Percentiles rank a stretch among this genome's conserved stretches.
Evolutionary conservation across 768 basidiomycete species (phyloP).

Genomic region (Coprinopsis marcescibilis): DNA sequence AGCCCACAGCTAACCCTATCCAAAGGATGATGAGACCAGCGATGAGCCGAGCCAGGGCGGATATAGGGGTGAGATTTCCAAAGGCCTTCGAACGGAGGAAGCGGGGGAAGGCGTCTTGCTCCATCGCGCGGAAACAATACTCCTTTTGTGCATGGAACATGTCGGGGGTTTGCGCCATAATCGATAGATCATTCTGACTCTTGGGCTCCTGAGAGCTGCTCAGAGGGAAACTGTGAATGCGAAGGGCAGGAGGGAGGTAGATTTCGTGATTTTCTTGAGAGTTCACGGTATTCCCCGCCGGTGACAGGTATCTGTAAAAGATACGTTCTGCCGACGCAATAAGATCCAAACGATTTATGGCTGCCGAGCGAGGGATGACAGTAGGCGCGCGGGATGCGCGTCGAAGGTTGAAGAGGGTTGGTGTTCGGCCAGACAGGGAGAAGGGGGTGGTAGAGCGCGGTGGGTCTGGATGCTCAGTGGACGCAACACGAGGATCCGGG

Average conservation of each 20-base stretch:
- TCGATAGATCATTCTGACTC: conserved; percentile 57
- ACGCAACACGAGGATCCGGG: conserved; percentile 46
- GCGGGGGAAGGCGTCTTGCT: conserved; percentile 89
- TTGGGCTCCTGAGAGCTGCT: conserved; percentile 69
- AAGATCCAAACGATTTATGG: conserved; percentile 86
- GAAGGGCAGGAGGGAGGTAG: conserved; percentile 89
- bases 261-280: conserved; percentile 94
- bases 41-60: conserved; percentile 80
- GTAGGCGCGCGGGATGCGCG: conserved; percentile 89
- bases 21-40: conserved; percentile 82
- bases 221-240: conserved; percentile 87
- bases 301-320: conserved; percentile 89
- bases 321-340: conserved; percentile 94
- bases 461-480: conserved; percentile 38
- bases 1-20: conserved; percentile 89
- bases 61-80: conserved; percentile 91
- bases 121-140: conserved; percentile 94
- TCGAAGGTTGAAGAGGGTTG: conserved; percentile 68
- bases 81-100: conserved; percentile 98
- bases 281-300: conserved; percentile 67
- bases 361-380: conserved; percentile 84
- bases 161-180: conserved; percentile 90
- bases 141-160: conserved; percentile 98
- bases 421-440: conserved; percentile 67
- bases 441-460: conserved; percentile 76